Evolutionary conservation across 2,329 filamentous ascomycete genomes (phyloP).

Genomic region (Fusarium hostae): DNA sequence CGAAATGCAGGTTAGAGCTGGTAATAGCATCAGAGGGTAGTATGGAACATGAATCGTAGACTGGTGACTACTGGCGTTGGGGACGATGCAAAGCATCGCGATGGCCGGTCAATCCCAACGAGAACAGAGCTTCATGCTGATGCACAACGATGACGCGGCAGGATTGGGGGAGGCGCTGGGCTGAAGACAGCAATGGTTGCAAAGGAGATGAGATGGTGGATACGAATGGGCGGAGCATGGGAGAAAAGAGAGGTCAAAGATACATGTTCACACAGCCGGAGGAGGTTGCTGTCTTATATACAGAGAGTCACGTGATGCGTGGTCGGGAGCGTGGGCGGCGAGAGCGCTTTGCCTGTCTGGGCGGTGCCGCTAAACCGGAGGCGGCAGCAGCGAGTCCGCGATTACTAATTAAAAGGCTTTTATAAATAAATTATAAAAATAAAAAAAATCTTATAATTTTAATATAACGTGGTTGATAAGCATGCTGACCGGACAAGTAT

Average conservation of each 20-base stretch:
- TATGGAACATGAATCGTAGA: background rate
- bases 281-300: slow-evolving; percentile 19
- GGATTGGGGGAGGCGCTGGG: background rate
- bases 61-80: too few relatives aligned
- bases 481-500: too few relatives aligned
- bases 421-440: too few relatives aligned
- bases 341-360: background rate
- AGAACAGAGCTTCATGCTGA: background rate
- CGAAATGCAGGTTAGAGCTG: background rate
- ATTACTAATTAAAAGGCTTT: too few relatives aligned
- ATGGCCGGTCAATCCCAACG: background rate
- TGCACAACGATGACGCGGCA: background rate
- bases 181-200: background rate
- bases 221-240: background rate
- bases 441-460: too few relatives aligned
- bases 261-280: slow-evolving; percentile 3
- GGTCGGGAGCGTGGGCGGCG: background rate
- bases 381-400: slow-evolving; percentile 16
- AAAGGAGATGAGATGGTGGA: background rate
- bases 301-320: slow-evolving; percentile 1
- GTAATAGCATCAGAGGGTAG: background rate
- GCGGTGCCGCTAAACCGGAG: slow-evolving; percentile 19
- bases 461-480: too few relatives aligned
- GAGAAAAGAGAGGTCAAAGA: slow-evolving; percentile 19
- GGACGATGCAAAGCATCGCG: background rate